Conservation (phyloP, 306 rosid species). For the Trifolium fragiferum region DNA sequence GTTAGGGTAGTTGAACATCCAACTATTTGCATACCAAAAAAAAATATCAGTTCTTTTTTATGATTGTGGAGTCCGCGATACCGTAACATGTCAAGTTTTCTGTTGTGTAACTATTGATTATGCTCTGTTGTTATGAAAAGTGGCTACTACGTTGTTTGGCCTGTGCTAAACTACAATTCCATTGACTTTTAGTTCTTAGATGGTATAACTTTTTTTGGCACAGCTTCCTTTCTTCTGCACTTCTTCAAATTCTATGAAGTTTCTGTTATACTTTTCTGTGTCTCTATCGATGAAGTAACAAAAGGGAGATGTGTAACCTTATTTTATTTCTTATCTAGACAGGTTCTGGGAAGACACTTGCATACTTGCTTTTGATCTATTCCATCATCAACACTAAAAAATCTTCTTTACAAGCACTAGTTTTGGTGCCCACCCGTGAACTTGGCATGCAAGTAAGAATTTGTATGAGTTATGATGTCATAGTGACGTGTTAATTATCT, state of each 20-base stretch:
- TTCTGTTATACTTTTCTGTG: not conserved
- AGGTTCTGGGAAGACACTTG: conserved; percentile 97
- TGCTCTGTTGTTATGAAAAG: conserved; percentile 1
- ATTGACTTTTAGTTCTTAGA: no score
- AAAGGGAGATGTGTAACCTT: conserved; percentile 24
- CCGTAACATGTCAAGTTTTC: not conserved
- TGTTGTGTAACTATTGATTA: not conserved
- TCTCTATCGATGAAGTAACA: not conserved
- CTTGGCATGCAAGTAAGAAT: conserved; percentile 93
- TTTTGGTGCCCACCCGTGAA: conserved; percentile 94
- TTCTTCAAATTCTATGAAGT: not conserved
- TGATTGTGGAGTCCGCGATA: not conserved
- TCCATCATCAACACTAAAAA: conserved; percentile 60
- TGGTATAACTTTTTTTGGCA: not conserved
- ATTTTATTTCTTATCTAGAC: conserved; percentile 67
- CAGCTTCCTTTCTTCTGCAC: not conserved
- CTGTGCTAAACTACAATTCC: not conserved
- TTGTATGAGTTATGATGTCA: conserved; percentile 12
- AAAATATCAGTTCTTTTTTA: no score
- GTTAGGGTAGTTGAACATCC: not conserved
- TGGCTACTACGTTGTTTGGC: conserved; percentile 17
- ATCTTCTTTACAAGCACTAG: conserved; percentile 77
- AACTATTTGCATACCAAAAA: not conserved
- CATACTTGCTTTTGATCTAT: conserved; percentile 78
- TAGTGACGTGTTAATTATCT: conserved; percentile 7